Percentiles rank a stretch among this genome's conserved stretches.
Conservation (phyloP, 257 asterid species). For the Coffea eugenioides region DNA sequence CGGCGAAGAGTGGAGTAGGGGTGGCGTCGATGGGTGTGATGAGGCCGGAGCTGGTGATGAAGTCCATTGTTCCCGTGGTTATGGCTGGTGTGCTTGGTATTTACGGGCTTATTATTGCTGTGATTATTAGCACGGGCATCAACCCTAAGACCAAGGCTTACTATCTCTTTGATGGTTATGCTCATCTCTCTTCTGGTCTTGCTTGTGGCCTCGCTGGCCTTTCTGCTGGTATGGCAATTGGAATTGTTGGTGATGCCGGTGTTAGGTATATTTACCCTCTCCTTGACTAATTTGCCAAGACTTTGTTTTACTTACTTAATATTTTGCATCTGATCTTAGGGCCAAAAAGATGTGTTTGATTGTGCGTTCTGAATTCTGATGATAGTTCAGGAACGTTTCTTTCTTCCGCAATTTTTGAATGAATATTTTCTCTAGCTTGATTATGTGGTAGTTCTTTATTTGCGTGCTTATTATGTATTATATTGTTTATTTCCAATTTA, state of each 20-base stretch:
- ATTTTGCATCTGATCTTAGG: background rate
- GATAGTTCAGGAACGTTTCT: background rate
- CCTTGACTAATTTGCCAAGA: background rate
- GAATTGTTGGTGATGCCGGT: constrained; percentile 76
- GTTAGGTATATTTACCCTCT: constrained; percentile 38
- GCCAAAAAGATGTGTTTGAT: background rate
- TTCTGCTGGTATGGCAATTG: constrained; percentile 82
- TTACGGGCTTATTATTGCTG: constrained; percentile 72
- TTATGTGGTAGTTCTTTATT: background rate
- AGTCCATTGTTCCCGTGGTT: constrained; percentile 77
- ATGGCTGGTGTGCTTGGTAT: constrained; percentile 90
- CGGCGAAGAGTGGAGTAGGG: constrained; percentile 80
- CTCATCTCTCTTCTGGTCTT: constrained; percentile 67
- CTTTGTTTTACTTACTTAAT: background rate
- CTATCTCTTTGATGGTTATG: constrained; percentile 65
- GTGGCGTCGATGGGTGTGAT: constrained; percentile 84
- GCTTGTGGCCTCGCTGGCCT: constrained; percentile 79
- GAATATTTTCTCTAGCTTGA: background rate
- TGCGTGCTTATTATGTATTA: background rate
- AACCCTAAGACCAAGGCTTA: constrained; percentile 68
- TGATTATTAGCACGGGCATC: constrained; percentile 67
- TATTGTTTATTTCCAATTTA: background rate
- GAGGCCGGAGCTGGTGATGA: constrained; percentile 80
- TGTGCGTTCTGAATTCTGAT: background rate
- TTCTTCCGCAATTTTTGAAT: background rate